A percentile compares a stretch with the other conserved stretches of the same genome.
Conservation (phyloP, 495 filamentous ascomycete genomes). For the Collariella sp. region DNA sequence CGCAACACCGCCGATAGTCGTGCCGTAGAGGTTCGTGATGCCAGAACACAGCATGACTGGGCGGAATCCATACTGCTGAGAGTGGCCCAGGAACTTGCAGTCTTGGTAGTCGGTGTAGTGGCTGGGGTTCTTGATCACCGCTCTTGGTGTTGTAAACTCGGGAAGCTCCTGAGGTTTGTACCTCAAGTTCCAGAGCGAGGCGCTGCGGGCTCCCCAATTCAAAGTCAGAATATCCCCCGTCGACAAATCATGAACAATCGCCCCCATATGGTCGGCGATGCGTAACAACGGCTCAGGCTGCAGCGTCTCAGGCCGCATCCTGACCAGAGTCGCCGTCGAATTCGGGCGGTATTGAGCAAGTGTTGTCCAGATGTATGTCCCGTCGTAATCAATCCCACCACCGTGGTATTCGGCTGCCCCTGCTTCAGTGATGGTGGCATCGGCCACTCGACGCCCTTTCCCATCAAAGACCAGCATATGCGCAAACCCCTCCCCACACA, state of each 20-base stretch:
- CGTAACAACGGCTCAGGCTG: conserved; percentile 20
- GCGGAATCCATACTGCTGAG: conserved; percentile 10
- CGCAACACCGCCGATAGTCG: conserved; percentile 29
- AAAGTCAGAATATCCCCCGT: conserved; percentile 25
- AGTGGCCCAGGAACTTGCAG: conserved; percentile 35
- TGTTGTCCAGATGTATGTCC: conserved; percentile 31
- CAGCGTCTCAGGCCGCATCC: conserved; percentile 26
- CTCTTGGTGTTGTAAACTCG: conserved; percentile 20
- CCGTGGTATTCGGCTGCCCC: conserved; percentile 25
- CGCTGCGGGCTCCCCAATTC: conserved; percentile 30
- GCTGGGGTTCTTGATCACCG: conserved; percentile 19
- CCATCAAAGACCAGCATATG: conserved; percentile 30
- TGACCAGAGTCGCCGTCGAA: conserved; percentile 29
- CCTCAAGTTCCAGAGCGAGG: conserved; percentile 23
- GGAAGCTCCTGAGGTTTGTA: conserved; percentile 18
- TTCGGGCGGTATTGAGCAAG: conserved; percentile 32
- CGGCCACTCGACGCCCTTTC: conserved; percentile 28
- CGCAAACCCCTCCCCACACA: conserved; percentile 25
- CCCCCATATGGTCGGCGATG: conserved; percentile 29
- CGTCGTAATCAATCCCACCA: conserved; percentile 36
- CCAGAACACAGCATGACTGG: conserved; percentile 34
- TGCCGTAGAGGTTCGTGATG: conserved; percentile 20
- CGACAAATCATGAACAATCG: conserved; percentile 26
- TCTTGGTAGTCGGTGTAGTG: conserved; percentile 33
- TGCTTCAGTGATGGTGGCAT: conserved; percentile 24